A percentile compares a stretch with the other conserved stretches of the same genome.
Evolutionary conservation across 108 stramenopile genomes (phyloP).

Genomic region (Thalassiosira profunda): DNA sequence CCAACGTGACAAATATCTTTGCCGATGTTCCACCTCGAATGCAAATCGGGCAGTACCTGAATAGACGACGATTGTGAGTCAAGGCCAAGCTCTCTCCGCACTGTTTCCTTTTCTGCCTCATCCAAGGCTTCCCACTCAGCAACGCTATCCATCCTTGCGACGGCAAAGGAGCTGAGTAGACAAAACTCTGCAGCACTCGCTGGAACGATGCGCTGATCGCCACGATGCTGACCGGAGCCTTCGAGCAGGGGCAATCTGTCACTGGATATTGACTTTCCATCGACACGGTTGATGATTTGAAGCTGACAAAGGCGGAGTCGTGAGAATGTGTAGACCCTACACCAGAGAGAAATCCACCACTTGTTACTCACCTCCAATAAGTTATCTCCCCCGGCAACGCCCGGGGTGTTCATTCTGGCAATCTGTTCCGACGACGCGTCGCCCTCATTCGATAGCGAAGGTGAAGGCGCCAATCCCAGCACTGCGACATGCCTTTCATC

Average conservation of each 20-base stretch:
- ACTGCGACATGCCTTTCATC: conserved; percentile 79
- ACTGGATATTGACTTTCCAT: conserved; percentile 40
- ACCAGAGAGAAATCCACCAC: no score
- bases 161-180: conserved; percentile 63
- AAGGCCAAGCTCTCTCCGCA: not conserved
- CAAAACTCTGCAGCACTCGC: conserved; percentile 38
- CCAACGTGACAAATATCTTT: conserved; percentile 35
- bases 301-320: no score
- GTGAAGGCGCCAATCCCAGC: conserved; percentile 61
- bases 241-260: conserved; percentile 24
- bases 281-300: no score
- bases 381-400: conserved; percentile 47
- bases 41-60: conserved; percentile 55
- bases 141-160: conserved; percentile 75
- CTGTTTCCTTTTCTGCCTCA: conserved; percentile 23
- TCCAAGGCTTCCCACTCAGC: conserved; percentile 60
- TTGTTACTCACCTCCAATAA: conserved; percentile 66
- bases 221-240: not conserved
- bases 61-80: conserved; percentile 13
- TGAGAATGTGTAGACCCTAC: no score
- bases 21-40: conserved; percentile 70
- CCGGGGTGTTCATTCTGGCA: conserved; percentile 1
- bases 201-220: conserved; percentile 25
- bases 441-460: conserved; percentile 25
- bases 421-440: conserved; percentile 29